These are phyloP conservation scores for Yamadazyma trypodendri DNA, from an alignment of 1,139 yeast species.

Conservation along the genomic window DNA sequence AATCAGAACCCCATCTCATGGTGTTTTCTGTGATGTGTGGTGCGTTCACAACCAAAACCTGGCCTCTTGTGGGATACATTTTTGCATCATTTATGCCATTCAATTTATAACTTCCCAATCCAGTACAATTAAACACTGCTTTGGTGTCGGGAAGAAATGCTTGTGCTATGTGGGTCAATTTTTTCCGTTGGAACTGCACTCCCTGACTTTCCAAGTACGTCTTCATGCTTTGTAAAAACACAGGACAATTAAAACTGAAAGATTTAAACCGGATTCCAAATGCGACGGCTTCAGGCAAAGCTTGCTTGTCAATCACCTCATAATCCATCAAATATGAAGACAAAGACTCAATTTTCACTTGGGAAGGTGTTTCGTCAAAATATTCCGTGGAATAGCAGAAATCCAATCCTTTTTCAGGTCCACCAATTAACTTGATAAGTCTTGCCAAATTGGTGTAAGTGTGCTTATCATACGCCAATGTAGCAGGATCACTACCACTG, in stretches of 20 bases:
- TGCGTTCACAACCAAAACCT: conserved; percentile 61
- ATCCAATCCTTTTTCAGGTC: conserved; percentile 52
- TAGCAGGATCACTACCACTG: conserved; percentile 54
- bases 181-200: conserved; percentile 12
- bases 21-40: conserved; percentile 53
- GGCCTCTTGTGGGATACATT: conserved; percentile 69
- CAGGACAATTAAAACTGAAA: conserved; percentile 65
- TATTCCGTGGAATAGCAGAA: conserved; percentile 52
- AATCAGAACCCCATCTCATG: conserved; percentile 52
- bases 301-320: conserved; percentile 3
- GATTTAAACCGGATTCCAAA: conserved; percentile 57
- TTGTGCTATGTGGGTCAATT: conserved; percentile 51
- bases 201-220: conserved; percentile 12
- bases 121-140: conserved; percentile 68
- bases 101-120: conserved; percentile 59
- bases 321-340: conserved; percentile 13
- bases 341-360: conserved; percentile 11
- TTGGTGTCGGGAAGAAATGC: conserved; percentile 46
- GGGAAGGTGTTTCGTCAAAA: conserved; percentile 39
- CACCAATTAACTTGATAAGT: conserved; percentile 51
- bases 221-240: conserved; percentile 10
- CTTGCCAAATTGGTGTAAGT: conserved; percentile 50
- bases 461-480: conserved; percentile 51
- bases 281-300: conserved; percentile 31
- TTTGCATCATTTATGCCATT: conserved; percentile 57